Percentiles rank a stretch among this genome's conserved stretches.
phyloP scores from a whole-genome alignment of 306 rosid species.

The Begonia loranthoides region DNA sequence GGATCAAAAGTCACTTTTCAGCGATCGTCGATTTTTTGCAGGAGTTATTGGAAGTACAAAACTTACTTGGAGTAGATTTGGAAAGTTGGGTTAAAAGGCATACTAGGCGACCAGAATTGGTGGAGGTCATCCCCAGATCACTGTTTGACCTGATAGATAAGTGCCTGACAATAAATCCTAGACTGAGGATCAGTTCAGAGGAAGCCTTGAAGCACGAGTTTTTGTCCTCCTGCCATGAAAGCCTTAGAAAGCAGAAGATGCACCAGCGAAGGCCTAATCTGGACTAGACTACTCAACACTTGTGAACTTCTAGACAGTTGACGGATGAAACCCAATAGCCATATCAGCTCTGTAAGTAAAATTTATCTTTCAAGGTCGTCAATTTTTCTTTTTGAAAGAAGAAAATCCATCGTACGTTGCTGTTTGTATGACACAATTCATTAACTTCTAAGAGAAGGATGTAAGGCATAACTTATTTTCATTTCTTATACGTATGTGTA shows the following conservation, averaged over 20 bases:
- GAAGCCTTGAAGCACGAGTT: slow-evolving; percentile 26
- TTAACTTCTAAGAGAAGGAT: too few species aligned
- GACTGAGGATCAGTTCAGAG: slow-evolving; percentile 22
- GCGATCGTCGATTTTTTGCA: not conserved
- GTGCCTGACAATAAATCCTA: slow-evolving; percentile 22
- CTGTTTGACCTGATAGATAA: slow-evolving; percentile 22
- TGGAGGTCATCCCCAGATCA: slow-evolving; percentile 15
- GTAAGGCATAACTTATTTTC: too few species aligned
- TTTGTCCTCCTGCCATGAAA: slow-evolving; percentile 21
- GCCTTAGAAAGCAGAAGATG: slow-evolving; percentile 19
- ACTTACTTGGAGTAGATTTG: slow-evolving; percentile 11
- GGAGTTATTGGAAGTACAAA: slow-evolving; percentile 19
- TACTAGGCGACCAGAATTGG: slow-evolving; percentile 18
- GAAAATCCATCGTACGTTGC: too few species aligned
- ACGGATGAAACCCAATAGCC: too few species aligned
- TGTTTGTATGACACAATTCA: too few species aligned
- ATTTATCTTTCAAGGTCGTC: too few species aligned
- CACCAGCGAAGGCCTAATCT: slow-evolving; percentile 7
- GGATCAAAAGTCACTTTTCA: too few species aligned
- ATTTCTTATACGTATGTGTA: too few species aligned
- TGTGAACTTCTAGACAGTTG: too few species aligned
- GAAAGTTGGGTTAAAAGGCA: slow-evolving; percentile 19
- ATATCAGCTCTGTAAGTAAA: too few species aligned
- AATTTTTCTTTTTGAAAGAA: too few species aligned
- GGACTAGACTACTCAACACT: not conserved